Base-by-base conservation (phyloP, 1,139 yeast genomes). In the Hanseniaspora sp. region DNA sequence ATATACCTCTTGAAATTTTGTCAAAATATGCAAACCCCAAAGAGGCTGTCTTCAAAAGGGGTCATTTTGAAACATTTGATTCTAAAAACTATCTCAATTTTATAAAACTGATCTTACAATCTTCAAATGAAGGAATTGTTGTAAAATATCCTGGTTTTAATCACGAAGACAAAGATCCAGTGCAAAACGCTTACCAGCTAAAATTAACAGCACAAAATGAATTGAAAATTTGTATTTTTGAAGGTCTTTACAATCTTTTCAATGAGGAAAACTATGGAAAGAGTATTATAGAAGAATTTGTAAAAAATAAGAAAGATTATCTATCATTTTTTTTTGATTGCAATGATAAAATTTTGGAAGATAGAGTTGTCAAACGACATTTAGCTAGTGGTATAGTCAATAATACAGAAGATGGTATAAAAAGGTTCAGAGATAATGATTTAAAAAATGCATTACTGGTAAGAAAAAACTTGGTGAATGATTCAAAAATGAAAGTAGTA, bases 41-140 rank as follows among this genome's bases (percentile, higher is more conserved):
- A 7, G 72, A 69, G 41, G 92, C 95, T 0, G 69, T 79, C 40
- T 66, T 70, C 41, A 71, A 87, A 59, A 74, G 96, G 53, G 96
- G 96, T 0, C 84, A 95, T 0, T 94, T 95, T 0, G 79, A 76
- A 62, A 87, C 96, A 0, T 88, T 88, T 68, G 88, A 90, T 64
- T 76, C 86, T 5, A 62, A 65, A 9, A 73, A 73, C 48, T 74
- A 77, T 43, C 72, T 73, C 0, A 67, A 64, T 28, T 61, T 74
- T 54, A 71, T 66, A 46, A 59, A 59, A 52, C 59, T 59, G 37
- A 65, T 62, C 49, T 60, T n/a, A 58, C 48, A 23, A 33, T 43
- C 23, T 38, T 42, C 9, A 8, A 39, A 15, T 2, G 40, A 33
- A 17, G 35, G 38, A 1, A 13, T 46, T 29, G 62, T 64, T 37